Base-by-base conservation (phyloP, 176 grass and related monocot genomes). In the Hyparrhenia diplandra region DNA sequence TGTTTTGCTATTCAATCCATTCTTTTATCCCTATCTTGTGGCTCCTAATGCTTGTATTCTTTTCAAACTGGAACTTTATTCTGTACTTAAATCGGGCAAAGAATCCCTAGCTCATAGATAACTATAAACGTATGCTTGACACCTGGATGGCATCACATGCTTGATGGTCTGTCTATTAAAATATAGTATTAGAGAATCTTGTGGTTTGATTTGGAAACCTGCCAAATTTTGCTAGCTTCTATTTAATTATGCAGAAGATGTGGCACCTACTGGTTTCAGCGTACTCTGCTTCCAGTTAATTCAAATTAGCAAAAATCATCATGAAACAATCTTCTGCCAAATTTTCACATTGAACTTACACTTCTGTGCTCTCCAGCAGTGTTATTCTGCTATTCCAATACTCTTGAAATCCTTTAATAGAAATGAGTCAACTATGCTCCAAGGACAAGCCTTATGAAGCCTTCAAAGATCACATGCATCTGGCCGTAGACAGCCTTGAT, bases 401-500 rank as follows among this genome's bases (percentile, higher is more conserved):
- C 52, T 67, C 29, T 68, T 18, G 14, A 71, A 71, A 71, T 30
- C 51, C 17, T 32, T 71, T 25, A 35, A 42, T 54, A 64, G 81
- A 18, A 49, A 57, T 34, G 57, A 65, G 58, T 85, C 64, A 88
- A 76, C 65, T 71, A 51, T 76, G n/a, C 58, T 73, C 47, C 17
- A 82, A 78, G 70, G 23, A 75, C 47, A 67, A 49, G 63, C 49
- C 66, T 75, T 51, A 80, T 12, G 31, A 80, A 84, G 79, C 32
- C 51, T 29, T 74, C 62, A 75, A 75, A 69, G 28, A 16, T 78
- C 88, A 86, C 83, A 86, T 90, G 88, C 74, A 78, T 76, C 28
- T 82, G 83, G 73, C 57, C 73, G 36, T 90, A 66, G 79, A 86
- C 88, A 90, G 88, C 73, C 74, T 86, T 86, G 83, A 86, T 73